Percentiles rank a stretch among this genome's conserved stretches.
phyloP scores from a whole-genome alignment of 768 basidiomycete genomes.

The Multifurca ochricompacta region DNA sequence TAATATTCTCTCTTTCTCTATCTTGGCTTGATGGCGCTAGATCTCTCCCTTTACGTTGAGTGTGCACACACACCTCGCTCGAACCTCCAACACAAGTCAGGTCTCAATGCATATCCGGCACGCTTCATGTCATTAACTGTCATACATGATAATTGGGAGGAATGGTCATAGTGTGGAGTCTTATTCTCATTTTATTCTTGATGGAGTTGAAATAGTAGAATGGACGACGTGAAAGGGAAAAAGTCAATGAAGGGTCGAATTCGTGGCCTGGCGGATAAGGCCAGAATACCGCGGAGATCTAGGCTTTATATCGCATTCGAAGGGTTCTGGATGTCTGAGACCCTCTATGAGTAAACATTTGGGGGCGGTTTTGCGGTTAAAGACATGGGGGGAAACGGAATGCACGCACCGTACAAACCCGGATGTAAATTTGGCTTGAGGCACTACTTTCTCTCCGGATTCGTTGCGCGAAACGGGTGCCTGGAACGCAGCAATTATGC shows the following conservation, averaged over 20 bases:
- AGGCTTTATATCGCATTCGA: constrained; percentile 22
- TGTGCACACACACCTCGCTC: too few relatives aligned
- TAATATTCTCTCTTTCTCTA: not conserved
- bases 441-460: constrained; percentile 11
- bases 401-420: constrained; percentile 20
- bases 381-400: not conserved
- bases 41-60: not conserved
- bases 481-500: constrained; percentile 16
- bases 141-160: not conserved
- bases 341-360: not conserved
- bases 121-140: not conserved
- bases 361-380: not conserved
- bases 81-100: not conserved
- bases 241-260: not conserved
- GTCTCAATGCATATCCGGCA: not conserved
- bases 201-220: not conserved
- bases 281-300: constrained; percentile 15
- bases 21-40: too few relatives aligned
- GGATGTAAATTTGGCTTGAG: constrained; percentile 12
- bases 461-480: constrained; percentile 9
- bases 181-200: not conserved
- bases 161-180: not conserved
- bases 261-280: constrained; percentile 4
- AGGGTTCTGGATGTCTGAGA: constrained; percentile 22
- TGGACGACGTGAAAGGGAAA: not conserved